phyloP scores from a whole-genome alignment of 2,329 filamentous ascomycete species.

The Incumbomyces delicatus region DNA sequence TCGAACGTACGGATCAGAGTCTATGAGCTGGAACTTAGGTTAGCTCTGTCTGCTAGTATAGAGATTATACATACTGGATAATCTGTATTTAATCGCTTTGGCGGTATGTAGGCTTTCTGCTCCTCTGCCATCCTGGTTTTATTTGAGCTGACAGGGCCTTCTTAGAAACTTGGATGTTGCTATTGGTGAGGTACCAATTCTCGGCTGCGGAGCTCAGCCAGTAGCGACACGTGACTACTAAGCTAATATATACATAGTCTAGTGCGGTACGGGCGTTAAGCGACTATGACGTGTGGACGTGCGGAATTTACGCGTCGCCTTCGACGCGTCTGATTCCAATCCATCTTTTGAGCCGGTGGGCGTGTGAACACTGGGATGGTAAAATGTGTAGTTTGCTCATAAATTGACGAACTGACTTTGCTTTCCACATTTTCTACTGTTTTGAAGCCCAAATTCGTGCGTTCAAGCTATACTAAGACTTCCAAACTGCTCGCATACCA shows the following conservation, averaged over 20 bases:
- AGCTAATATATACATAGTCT: too few relatives aligned
- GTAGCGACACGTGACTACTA: not conserved
- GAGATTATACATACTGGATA: slow-evolving; percentile 57
- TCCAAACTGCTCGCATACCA: not conserved
- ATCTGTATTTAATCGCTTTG: slow-evolving; percentile 70
- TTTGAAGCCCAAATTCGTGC: too few relatives aligned
- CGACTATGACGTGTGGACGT: too few relatives aligned
- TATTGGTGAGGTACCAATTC: not conserved
- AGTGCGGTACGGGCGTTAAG: too few relatives aligned
- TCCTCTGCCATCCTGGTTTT: slow-evolving; percentile 14
- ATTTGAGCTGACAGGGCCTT: not conserved
- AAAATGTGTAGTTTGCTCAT: too few relatives aligned
- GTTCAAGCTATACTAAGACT: too few relatives aligned
- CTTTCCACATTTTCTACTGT: too few relatives aligned
- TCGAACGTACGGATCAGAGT: slow-evolving; percentile 86
- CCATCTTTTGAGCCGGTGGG: too few relatives aligned
- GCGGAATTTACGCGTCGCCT: not conserved
- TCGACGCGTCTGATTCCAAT: too few relatives aligned
- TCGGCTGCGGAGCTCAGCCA: not conserved
- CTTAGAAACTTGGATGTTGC: not conserved
- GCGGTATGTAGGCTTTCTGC: slow-evolving; percentile 49
- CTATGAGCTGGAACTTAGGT: slow-evolving; percentile 66
- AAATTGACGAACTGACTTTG: too few relatives aligned
- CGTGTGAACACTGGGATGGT: too few relatives aligned
- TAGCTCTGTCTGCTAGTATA: slow-evolving; percentile 11